phyloP scores from a whole-genome alignment of 2,329 filamentous ascomycete species.

The Tolypocladium sp. region DNA sequence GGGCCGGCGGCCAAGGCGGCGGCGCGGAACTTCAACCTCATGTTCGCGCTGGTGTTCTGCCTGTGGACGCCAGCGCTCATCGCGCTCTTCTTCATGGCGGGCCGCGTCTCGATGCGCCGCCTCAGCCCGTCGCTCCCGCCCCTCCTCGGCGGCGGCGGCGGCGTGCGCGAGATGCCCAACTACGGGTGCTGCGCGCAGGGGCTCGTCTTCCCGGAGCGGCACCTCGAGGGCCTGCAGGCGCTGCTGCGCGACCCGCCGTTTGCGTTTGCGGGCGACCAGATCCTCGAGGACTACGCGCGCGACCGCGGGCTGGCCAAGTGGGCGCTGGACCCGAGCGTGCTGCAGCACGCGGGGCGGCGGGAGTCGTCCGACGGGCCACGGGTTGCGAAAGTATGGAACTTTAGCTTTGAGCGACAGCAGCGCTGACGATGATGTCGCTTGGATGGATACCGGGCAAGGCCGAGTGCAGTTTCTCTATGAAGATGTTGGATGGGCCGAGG shows the following conservation, averaged over 20 bases:
- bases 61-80: slow-evolving; percentile 24
- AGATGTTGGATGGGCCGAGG: too few relatives aligned
- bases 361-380: slow-evolving; percentile 18
- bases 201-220: slow-evolving; percentile 21
- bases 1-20: slow-evolving; percentile 4
- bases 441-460: too few relatives aligned
- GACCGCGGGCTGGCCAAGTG: slow-evolving; percentile 20
- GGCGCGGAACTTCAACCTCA: slow-evolving; percentile 12
- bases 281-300: slow-evolving; percentile 23
- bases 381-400: slow-evolving; percentile 25
- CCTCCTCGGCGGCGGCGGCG: background rate
- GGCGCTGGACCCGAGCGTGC: slow-evolving; percentile 26
- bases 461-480: too few relatives aligned
- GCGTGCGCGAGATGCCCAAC: slow-evolving; percentile 23
- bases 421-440: too few relatives aligned
- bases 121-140: slow-evolving; percentile 10
- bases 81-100: slow-evolving; percentile 18
- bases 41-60: slow-evolving; percentile 14
- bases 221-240: slow-evolving; percentile 16
- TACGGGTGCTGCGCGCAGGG: slow-evolving; percentile 31
- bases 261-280: slow-evolving; percentile 24
- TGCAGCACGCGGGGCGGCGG: slow-evolving; percentile 25
- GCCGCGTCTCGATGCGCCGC: slow-evolving; percentile 16
- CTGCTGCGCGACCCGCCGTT: slow-evolving; percentile 20
- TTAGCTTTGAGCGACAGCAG: slow-evolving; percentile 19